Evolutionary conservation across 2,329 filamentous ascomycete genomes (phyloP).

Genomic region (Penicillium sp.): DNA sequence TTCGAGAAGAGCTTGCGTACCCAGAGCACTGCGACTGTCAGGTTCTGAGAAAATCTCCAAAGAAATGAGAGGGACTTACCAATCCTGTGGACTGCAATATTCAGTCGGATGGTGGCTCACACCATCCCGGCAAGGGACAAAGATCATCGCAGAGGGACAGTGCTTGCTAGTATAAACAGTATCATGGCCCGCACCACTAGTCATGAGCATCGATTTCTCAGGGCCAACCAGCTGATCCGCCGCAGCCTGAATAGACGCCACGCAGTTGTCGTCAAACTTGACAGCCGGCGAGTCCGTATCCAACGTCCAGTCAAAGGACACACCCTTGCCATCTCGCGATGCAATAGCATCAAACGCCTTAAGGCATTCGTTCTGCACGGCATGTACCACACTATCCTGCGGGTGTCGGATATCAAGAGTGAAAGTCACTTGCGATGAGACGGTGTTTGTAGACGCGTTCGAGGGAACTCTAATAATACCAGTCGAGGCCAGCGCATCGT

Average conservation of each 20-base stretch:
- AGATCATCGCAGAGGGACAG: constrained; percentile 63
- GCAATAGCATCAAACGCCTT: constrained; percentile 58
- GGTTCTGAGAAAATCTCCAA: neutral
- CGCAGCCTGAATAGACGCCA: constrained; percentile 58
- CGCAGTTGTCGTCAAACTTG: constrained; percentile 63
- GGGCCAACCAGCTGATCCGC: constrained; percentile 56
- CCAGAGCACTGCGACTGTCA: constrained; percentile 26
- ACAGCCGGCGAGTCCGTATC: constrained; percentile 60
- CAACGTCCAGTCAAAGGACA: constrained; percentile 54
- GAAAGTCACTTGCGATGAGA: constrained; percentile 63
- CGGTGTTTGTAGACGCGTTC: constrained; percentile 64
- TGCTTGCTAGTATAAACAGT: constrained; percentile 57
- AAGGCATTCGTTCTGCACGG: constrained; percentile 56
- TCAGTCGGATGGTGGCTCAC: constrained; percentile 61
- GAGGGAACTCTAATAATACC: constrained; percentile 64
- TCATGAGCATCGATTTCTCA: constrained; percentile 49
- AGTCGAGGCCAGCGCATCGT: constrained; percentile 62
- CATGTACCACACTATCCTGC: constrained; percentile 54
- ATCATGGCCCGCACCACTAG: constrained; percentile 60
- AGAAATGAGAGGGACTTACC: constrained; percentile 22
- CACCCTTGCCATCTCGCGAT: constrained; percentile 52
- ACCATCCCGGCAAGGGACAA: constrained; percentile 59
- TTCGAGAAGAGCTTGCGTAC: constrained; percentile 50
- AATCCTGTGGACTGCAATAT: constrained; percentile 53
- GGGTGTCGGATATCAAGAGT: constrained; percentile 64